Percentiles rank a stretch among this genome's conserved stretches.
Evolutionary conservation across 257 asterid genomes (phyloP).

Genomic region (Penstemon eatonii): DNA sequence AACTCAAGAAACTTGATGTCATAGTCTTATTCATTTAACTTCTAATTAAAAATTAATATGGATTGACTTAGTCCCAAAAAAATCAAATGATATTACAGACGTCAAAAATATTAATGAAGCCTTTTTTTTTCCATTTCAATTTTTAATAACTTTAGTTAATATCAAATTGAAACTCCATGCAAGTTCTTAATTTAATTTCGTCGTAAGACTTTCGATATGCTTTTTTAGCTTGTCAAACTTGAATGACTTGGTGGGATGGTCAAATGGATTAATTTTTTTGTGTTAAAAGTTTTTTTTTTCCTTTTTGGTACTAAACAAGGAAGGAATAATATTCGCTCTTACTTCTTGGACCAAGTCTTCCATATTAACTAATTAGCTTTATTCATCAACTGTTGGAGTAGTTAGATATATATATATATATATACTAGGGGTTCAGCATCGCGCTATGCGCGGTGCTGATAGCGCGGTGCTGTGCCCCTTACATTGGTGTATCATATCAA

Average conservation of each 20-base stretch:
- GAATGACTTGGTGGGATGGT: slow-evolving; percentile 32
- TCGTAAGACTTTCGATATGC: background rate
- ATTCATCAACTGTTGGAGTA: slow-evolving; percentile 31
- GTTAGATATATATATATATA: slow-evolving; percentile 14
- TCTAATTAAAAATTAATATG: background rate
- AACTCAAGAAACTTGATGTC: background rate
- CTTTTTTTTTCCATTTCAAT: background rate
- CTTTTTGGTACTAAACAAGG: background rate
- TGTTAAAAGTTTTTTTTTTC: background rate
- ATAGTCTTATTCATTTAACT: background rate
- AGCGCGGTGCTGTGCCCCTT: too few species aligned
- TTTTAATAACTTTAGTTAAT: background rate
- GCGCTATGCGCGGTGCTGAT: too few species aligned
- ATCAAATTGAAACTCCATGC: background rate
- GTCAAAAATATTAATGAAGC: background rate
- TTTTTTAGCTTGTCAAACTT: slow-evolving; percentile 7
- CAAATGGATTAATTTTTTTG: slow-evolving; percentile 20
- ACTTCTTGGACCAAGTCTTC: slow-evolving; percentile 36
- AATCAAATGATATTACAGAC: background rate
- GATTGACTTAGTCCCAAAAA: slow-evolving; percentile 11
- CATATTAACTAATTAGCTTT: slow-evolving; percentile 5
- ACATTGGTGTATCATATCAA: too few species aligned
- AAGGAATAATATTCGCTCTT: background rate
- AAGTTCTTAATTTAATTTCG: background rate
- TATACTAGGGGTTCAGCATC: too few species aligned